Conservation (phyloP, 2,329 filamentous ascomycete genomes). For the Aulographum hederae region DNA sequence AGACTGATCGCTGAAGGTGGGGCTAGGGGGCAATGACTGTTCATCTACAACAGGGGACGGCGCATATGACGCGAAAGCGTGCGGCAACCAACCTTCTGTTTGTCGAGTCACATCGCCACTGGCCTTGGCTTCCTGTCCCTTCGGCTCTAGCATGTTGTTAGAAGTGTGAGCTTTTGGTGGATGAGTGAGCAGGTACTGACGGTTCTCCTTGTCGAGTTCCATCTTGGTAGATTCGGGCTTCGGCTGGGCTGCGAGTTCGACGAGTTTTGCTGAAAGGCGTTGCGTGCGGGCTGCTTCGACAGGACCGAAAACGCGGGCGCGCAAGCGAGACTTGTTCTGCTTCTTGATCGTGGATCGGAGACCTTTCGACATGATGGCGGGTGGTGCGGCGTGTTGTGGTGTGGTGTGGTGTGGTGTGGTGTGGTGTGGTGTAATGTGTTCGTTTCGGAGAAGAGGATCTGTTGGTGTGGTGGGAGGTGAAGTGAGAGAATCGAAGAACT, state of each 20-base stretch:
- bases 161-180: too few relatives aligned
- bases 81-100: too few relatives aligned
- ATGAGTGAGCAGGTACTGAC: too few relatives aligned
- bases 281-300: constrained; percentile 62
- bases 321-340: constrained; percentile 65
- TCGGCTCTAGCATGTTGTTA: too few relatives aligned
- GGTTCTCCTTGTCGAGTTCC: constrained; percentile 18
- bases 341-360: constrained; percentile 63
- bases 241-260: constrained; percentile 61
- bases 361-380: constrained; percentile 64
- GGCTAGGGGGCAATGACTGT: too few relatives aligned
- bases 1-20: too few relatives aligned
- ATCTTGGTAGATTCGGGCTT: constrained; percentile 37
- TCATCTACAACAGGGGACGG: too few relatives aligned
- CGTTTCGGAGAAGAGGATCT: background rate
- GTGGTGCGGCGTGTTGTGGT: background rate
- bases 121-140: too few relatives aligned
- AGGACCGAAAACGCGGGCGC: constrained; percentile 68
- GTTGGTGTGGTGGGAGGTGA: background rate
- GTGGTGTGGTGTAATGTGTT: background rate
- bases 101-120: too few relatives aligned
- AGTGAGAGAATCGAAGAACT: background rate
- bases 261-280: constrained; percentile 69
- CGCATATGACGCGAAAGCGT: too few relatives aligned
- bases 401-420: background rate